A percentile compares a stretch with the other conserved stretches of the same genome.
Conservation (phyloP, 306 rosid species). For the Cucurbita maxima region DNA sequence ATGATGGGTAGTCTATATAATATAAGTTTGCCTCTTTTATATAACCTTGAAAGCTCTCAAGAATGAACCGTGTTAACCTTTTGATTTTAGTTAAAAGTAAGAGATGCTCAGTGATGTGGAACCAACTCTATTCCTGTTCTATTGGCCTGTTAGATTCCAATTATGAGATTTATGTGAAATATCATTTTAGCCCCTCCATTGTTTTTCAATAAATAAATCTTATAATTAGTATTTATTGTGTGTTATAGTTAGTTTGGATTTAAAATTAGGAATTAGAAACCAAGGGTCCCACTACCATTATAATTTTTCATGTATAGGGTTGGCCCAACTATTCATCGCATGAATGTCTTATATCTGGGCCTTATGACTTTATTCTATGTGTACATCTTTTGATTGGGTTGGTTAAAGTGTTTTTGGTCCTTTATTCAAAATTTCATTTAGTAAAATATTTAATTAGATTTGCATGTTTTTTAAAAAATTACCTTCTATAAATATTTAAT, state of each 20-base stretch:
- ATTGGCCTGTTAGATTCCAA: neutral
- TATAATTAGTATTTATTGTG: too few species aligned
- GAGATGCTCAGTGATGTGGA: neutral
- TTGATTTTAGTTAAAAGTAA: neutral
- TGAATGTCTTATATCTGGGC: neutral
- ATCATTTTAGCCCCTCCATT: too few species aligned
- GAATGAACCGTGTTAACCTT: neutral
- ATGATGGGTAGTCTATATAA: neutral
- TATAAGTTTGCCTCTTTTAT: neutral
- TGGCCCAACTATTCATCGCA: neutral
- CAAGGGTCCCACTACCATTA: neutral
- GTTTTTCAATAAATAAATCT: too few species aligned
- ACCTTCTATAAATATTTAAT: too few species aligned
- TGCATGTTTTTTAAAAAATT: too few species aligned
- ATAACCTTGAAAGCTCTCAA: neutral
- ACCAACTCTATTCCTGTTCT: neutral
- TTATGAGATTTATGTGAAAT: too few species aligned
- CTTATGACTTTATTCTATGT: neutral
- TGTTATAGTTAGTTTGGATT: too few species aligned
- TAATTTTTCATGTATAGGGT: neutral
- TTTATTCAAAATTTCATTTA: too few species aligned
- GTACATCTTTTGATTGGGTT: too few species aligned
- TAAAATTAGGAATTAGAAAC: neutral
- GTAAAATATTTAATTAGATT: too few species aligned
- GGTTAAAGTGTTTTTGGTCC: too few species aligned